Conservation (phyloP, 257 asterid species). For the Nicotiana sylvestris region DNA sequence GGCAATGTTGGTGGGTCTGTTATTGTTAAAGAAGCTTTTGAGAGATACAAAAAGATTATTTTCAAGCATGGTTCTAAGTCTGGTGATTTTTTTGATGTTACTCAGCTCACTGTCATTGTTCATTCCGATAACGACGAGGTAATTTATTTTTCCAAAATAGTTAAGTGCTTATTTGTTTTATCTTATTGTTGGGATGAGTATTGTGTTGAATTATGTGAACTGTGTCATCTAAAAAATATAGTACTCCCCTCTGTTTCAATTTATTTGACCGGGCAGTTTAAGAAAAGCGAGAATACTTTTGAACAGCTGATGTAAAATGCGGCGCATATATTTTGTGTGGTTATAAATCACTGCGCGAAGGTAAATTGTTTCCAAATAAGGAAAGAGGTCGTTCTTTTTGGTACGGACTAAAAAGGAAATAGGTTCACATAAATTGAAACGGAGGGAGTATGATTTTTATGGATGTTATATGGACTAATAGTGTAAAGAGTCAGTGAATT, state of each 20-base stretch:
- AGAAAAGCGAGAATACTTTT: too few relatives aligned
- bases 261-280: too few relatives aligned
- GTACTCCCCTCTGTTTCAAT: too few relatives aligned
- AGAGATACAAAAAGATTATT: constrained; percentile 55
- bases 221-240: not conserved
- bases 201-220: not conserved
- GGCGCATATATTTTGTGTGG: too few relatives aligned
- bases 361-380: too few relatives aligned
- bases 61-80: constrained; percentile 39
- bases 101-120: constrained; percentile 44
- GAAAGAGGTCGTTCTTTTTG: too few relatives aligned
- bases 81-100: constrained; percentile 47
- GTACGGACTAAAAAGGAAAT: too few relatives aligned
- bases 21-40: constrained; percentile 57
- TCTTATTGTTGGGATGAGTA: not conserved
- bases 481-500: not conserved
- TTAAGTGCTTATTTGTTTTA: not conserved
- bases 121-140: constrained; percentile 71
- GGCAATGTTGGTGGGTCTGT: constrained; percentile 45
- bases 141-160: not conserved
- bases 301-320: too few relatives aligned
- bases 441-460: not conserved
- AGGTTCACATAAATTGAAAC: too few relatives aligned
- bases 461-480: not conserved
- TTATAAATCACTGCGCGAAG: too few relatives aligned